Evolutionary conservation across 2,329 filamentous ascomycete genomes (phyloP), one percentile per base, ranked within the genome.

Genomic region (Simplicillium sp.): DNA sequence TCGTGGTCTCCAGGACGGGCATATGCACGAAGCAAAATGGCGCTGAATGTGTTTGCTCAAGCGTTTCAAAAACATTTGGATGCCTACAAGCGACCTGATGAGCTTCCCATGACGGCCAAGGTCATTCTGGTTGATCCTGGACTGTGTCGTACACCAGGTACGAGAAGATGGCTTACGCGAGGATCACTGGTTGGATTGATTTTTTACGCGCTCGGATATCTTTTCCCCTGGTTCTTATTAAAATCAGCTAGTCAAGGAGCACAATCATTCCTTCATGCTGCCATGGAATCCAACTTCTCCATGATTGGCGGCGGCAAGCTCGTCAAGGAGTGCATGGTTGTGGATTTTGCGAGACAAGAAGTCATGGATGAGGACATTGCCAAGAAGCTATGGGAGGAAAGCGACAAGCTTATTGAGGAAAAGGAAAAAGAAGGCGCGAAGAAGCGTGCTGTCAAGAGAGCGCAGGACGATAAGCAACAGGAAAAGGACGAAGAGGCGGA

Each of bases 11-110:
- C 78, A 0, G 59, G 62, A 4, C 71, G 63, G 34, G 75, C 77
- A 14, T 86, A 82, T 53, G 69, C 84, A 54, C 67, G 75, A 63
- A 77, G 73, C 67, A 74, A 82, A 70, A 68, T 97, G 20, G 87
- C 92, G 1, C 70, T 96, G 36, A 94, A 90, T 71, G 79, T 84
- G 13, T 97, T 98, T 57, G 89, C 86, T 0, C 76, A 83, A 37
- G 84, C 90, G 8, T 95, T 90, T 59, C 90, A 97, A 64, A 92
- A 94, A 58, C 90, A 96, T 58, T 71, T 98, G 36, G 81, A 88
- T 49, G 68, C 82, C 2, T 94, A 94, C 61, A 77, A 85, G 54
- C 75, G 92, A 17, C 87, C 89, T 0, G 92, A 98, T 57, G 76
- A 82, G 46, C 68, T 85, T 37, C 87, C 87, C 1, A 83, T 82